Base-by-base conservation (phyloP, 2,329 filamentous ascomycete genomes). In the Phialophora tarda region DNA sequence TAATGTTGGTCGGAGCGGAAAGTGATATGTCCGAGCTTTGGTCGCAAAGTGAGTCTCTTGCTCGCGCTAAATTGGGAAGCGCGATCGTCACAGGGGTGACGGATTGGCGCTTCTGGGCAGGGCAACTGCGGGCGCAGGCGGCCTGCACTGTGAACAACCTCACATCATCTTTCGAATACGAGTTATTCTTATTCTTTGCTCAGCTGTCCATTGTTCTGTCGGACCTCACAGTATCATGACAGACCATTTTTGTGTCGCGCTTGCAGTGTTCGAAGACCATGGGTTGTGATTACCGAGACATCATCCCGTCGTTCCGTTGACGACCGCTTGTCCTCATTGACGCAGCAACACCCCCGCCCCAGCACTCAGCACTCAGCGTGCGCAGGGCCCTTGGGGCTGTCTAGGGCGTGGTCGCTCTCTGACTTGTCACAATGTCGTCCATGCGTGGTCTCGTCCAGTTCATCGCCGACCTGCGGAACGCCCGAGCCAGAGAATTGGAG, bases 381-480 rank as follows among this genome's bases (percentile, higher is more conserved):
- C 59, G 59, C 48, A 30, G 23, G 17, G 59, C 14, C 59, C 32
- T 41, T 28, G 23, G 47, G 32, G 44, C 24, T 24, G 47, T 17
- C 44, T 38, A 47, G 58, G 64, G 65, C 63, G 61, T 41, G 21
- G 34, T 47, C 17, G n/a, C 48, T 28, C 14, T 48, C 50, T 47
- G 11, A 44, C 23, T 58, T 30, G 34, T 48, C 65, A 68, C 41
- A 44, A 71, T 71, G 69, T 71, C 69, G 67, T 83, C 82, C 23
- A 83, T 83, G 82, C 79, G 80, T 79, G 94, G 95, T 30, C 84
- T 99, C 73, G 95, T 99, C 56, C 96, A 97, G 78, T 99, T 99
- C 82, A 99, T 99, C 78, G 95, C 95, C 69, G 95, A 99, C 78
- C 80, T 99, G 75, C 86, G 95, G 77, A 99, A 99, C 79, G 95